A percentile compares a stretch with the other conserved stretches of the same genome.
phyloP scores from a whole-genome alignment of 176 grass and related monocot genomes.

The Avena atlantica region DNA sequence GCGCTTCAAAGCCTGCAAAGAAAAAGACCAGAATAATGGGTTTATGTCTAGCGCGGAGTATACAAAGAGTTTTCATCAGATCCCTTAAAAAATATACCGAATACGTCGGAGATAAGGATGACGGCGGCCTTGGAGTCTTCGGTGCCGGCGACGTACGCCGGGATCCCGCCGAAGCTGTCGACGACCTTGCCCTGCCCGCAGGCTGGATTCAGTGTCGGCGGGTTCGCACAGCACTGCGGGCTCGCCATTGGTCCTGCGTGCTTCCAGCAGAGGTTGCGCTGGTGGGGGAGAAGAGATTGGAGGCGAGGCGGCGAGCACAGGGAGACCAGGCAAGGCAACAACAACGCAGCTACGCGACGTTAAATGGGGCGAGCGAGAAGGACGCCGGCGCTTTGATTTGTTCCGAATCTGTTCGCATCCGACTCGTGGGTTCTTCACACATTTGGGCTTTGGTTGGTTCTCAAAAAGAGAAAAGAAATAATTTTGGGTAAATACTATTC shows the following conservation, averaged over 20 bases:
- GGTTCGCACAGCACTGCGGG: neutral
- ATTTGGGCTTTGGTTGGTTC: no score
- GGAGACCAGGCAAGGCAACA: neutral
- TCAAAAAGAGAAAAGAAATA: no score
- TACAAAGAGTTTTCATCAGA: neutral
- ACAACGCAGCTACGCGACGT: neutral
- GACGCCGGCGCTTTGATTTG: no score
- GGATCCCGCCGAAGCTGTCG: neutral
- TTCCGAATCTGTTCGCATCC: neutral
- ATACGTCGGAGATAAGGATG: neutral
- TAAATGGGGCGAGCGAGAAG: neutral
- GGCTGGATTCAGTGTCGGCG: neutral
- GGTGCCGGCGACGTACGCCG: neutral
- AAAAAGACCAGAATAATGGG: neutral
- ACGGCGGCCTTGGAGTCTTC: neutral
- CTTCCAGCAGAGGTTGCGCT: no score
- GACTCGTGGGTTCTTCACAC: neutral
- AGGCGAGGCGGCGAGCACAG: no score
- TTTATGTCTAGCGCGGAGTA: neutral
- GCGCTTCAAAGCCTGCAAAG: conserved; percentile 43
- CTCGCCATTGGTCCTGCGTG: neutral
- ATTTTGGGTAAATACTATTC: no score
- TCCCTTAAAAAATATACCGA: neutral
- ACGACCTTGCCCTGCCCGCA: neutral
- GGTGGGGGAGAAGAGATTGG: neutral